A percentile compares a stretch with the other conserved stretches of the same genome.
phyloP scores from a whole-genome alignment of 768 basidiomycete species.

The Cubamyces lactineus region DNA sequence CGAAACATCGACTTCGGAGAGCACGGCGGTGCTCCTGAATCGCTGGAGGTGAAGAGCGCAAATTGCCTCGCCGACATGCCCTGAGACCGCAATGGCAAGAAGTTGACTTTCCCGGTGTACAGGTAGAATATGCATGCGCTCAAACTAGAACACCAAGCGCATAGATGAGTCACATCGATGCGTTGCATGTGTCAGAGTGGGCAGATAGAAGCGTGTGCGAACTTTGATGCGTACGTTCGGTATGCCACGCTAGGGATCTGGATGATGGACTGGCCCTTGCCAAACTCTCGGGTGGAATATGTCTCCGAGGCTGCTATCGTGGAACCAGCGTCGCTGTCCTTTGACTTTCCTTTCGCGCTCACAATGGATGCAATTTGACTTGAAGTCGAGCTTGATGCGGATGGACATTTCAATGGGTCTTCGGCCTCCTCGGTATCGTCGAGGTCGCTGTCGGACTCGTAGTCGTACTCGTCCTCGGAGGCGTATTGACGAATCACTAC shows the following conservation, averaged over 20 bases:
- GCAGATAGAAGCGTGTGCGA: too few species aligned
- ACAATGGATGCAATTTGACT: too few species aligned
- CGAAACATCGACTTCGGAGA: slow-evolving; percentile 33
- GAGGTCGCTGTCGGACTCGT: slow-evolving; percentile 31
- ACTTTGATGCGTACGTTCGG: slow-evolving; percentile 27
- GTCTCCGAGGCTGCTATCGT: too few species aligned
- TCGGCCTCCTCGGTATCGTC: slow-evolving; percentile 24
- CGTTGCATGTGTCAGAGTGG: background rate
- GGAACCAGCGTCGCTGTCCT: background rate
- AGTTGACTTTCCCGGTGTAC: slow-evolving; percentile 40
- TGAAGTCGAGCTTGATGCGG: background rate
- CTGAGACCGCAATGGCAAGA: slow-evolving; percentile 37
- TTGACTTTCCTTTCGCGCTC: background rate
- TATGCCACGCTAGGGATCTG: slow-evolving; percentile 25
- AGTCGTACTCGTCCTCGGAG: slow-evolving; percentile 26
- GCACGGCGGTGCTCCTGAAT: slow-evolving; percentile 17
- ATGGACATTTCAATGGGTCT: background rate
- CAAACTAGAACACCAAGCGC: slow-evolving; percentile 35
- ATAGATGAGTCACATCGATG: slow-evolving; percentile 4
- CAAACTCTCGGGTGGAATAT: background rate
- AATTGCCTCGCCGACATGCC: slow-evolving; percentile 3
- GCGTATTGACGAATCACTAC: slow-evolving; percentile 3
- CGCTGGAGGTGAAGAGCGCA: background rate
- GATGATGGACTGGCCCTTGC: background rate
- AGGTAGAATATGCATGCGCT: slow-evolving; percentile 44